phyloP scores from a whole-genome alignment of 495 filamentous ascomycete genomes.

The Trichoderma gamsii region DNA sequence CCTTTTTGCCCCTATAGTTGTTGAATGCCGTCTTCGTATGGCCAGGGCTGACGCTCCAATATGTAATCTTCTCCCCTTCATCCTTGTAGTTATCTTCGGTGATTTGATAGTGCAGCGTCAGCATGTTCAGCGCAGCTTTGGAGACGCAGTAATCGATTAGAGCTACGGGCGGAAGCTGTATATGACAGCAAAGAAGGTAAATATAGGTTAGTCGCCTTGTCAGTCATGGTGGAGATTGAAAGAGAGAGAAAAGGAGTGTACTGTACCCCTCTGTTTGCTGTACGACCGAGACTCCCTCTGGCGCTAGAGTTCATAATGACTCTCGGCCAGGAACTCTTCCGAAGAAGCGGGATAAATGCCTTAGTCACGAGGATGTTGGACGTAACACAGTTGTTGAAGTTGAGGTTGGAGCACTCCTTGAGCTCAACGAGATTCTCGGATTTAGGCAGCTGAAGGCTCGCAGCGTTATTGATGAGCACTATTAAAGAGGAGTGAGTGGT shows the following conservation, averaged over 20 bases:
- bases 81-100: slow-evolving; percentile 23
- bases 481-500: neutral
- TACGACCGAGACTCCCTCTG: slow-evolving; percentile 23
- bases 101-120: slow-evolving; percentile 31
- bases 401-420: slow-evolving; percentile 23
- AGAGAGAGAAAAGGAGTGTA: neutral
- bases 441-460: slow-evolving; percentile 19
- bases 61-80: slow-evolving; percentile 23
- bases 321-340: slow-evolving; percentile 22
- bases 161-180: slow-evolving; percentile 21
- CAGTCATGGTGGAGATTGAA: slow-evolving; percentile 2
- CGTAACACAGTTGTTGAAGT: slow-evolving; percentile 27
- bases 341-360: slow-evolving; percentile 28
- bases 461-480: slow-evolving; percentile 37
- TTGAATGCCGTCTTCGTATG: slow-evolving; percentile 37
- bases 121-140: slow-evolving; percentile 32
- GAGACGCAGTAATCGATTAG: slow-evolving; percentile 24
- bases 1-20: slow-evolving; percentile 26
- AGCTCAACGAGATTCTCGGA: slow-evolving; percentile 17
- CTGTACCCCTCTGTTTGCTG: slow-evolving; percentile 20
- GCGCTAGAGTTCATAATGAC: slow-evolving; percentile 22
- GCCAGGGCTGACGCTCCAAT: slow-evolving; percentile 27
- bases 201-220: slow-evolving; percentile 17
- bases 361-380: slow-evolving; percentile 26
- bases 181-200: slow-evolving; percentile 17